A percentile compares a stretch with the other conserved stretches of the same genome.
These are phyloP conservation scores for Pseudovirgaria hyperparasitica DNA, from an alignment of 2,329 filamentous ascomycete genomes.

Conservation along the genomic window DNA sequence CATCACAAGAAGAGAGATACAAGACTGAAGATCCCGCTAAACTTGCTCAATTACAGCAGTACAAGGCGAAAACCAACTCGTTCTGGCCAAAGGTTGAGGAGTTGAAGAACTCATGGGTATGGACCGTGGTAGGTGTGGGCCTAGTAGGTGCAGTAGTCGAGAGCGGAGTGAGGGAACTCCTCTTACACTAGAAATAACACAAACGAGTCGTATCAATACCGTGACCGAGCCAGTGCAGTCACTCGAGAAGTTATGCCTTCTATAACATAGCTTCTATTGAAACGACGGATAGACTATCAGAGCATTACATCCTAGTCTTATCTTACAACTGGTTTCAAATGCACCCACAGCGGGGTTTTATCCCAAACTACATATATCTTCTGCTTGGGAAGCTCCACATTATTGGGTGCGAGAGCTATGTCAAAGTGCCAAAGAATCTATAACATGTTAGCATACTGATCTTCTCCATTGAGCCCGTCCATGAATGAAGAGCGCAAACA, in stretches of 20 bases:
- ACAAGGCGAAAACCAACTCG: slow-evolving; percentile 42
- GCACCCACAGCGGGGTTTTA: slow-evolving; percentile 7
- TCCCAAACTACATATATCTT: slow-evolving; percentile 8
- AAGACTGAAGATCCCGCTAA: slow-evolving; percentile 37
- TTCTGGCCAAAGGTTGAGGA: slow-evolving; percentile 45
- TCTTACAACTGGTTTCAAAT: slow-evolving; percentile 2
- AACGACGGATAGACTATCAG: too few relatives aligned
- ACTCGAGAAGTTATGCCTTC: slow-evolving; percentile 42
- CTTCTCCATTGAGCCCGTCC: too few relatives aligned
- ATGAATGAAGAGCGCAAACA: slow-evolving; percentile 19
- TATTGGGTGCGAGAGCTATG: too few relatives aligned
- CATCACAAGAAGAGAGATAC: slow-evolving; percentile 40
- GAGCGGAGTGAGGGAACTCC: slow-evolving; percentile 16
- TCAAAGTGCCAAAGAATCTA: too few relatives aligned
- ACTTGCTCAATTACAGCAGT: slow-evolving; percentile 39
- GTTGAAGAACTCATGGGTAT: slow-evolving; percentile 43
- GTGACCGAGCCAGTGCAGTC: slow-evolving; percentile 40
- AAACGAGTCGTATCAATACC: neutral
- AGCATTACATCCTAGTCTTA: too few relatives aligned
- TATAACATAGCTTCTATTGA: too few relatives aligned
- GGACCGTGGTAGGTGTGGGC: slow-evolving; percentile 39
- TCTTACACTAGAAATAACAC: too few relatives aligned
- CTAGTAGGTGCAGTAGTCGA: slow-evolving; percentile 37
- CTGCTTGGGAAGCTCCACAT: too few relatives aligned
- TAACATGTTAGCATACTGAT: too few relatives aligned